phyloP scores from a whole-genome alignment of 2,329 filamentous ascomycete species.

The Dactylellina leptospora region DNA sequence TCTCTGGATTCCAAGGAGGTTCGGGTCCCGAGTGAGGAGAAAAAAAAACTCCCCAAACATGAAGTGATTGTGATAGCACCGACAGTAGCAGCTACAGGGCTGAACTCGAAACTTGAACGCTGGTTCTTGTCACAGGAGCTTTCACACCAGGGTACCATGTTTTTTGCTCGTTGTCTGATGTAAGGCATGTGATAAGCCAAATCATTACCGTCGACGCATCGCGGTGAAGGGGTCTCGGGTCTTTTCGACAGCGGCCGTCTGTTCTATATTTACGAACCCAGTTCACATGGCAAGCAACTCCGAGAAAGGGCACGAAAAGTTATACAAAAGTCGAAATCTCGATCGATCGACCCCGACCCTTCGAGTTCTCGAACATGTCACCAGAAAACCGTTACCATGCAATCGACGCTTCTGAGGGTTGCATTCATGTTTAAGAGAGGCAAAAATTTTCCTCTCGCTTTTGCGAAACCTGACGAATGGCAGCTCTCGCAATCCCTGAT shows the following conservation, averaged over 20 bases:
- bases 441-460: neutral
- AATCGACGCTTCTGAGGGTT: conserved; percentile 28
- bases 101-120: conserved; percentile 37
- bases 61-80: conserved; percentile 14
- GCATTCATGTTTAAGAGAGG: conserved; percentile 17
- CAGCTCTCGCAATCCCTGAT: conserved; percentile 23
- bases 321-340: conserved; percentile 4
- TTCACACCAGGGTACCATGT: conserved; percentile 36
- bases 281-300: conserved; percentile 33
- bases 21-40: conserved; percentile 49
- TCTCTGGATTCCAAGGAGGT: conserved; percentile 11
- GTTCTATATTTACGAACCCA: conserved; percentile 48
- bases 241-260: conserved; percentile 11
- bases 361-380: conserved; percentile 45
- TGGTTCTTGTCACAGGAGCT: conserved; percentile 33
- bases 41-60: conserved; percentile 25
- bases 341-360: conserved; percentile 34
- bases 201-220: conserved; percentile 22
- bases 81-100: conserved; percentile 46
- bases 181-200: conserved; percentile 37
- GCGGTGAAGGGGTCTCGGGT: conserved; percentile 19
- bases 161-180: conserved; percentile 19
- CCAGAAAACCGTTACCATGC: conserved; percentile 19
- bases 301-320: conserved; percentile 1
- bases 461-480: conserved; percentile 46